Evolutionary conservation across 257 asterid genomes (phyloP).

Genomic region (Anisodus tanguticus): DNA sequence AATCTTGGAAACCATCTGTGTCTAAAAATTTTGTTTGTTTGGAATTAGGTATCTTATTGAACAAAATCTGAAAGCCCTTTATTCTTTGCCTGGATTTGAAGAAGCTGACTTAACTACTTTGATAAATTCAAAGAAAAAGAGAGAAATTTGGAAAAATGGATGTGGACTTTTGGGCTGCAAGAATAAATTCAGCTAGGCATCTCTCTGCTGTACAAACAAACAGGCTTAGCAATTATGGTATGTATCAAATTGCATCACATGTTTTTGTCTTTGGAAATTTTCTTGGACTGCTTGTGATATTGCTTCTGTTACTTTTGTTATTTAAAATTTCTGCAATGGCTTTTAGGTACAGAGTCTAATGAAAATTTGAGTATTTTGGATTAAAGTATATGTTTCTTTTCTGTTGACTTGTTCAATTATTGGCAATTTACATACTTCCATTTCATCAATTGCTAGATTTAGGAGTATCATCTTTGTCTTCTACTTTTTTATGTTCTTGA

Average conservation of each 20-base stretch:
- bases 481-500: neutral
- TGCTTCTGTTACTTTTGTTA: neutral
- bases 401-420: neutral
- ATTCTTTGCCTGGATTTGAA: neutral
- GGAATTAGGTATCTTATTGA: slow-evolving; percentile 20
- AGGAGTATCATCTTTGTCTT: neutral
- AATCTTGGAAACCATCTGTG: slow-evolving; percentile 23
- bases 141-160: slow-evolving; percentile 48
- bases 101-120: slow-evolving; percentile 27
- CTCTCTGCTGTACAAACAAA: slow-evolving; percentile 59
- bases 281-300: neutral
- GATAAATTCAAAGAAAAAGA: slow-evolving; percentile 35
- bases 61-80: neutral
- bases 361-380: neutral
- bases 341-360: slow-evolving; percentile 1
- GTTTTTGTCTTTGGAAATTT: neutral
- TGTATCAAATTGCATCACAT: neutral
- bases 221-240: slow-evolving; percentile 59
- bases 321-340: neutral
- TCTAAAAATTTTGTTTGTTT: neutral
- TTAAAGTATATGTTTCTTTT: neutral
- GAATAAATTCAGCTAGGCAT: slow-evolving; percentile 59
- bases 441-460: neutral
- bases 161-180: slow-evolving; percentile 77
- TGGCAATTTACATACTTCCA: neutral